phyloP scores from a whole-genome alignment of 805 yeast species.

The Candida taoyuanica region DNA sequence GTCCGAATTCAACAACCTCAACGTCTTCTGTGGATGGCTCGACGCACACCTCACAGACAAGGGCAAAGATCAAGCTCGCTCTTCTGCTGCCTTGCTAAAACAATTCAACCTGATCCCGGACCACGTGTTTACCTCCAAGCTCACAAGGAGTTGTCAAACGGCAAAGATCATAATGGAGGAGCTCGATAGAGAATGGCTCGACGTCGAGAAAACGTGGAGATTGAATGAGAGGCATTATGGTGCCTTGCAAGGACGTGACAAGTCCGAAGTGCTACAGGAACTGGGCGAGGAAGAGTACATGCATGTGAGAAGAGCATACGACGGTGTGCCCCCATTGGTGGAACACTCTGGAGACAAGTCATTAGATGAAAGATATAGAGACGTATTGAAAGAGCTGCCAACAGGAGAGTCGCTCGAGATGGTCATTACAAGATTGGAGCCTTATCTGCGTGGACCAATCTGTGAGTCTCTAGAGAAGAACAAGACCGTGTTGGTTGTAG shows the following conservation, averaged over 20 bases:
- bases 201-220: conserved; percentile 68
- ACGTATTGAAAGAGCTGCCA: conserved; percentile 45
- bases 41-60: conserved; percentile 64
- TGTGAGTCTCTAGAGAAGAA: conserved; percentile 45
- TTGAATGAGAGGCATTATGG: conserved; percentile 85
- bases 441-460: conserved; percentile 49
- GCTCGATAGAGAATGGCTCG: conserved; percentile 47
- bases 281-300: conserved; percentile 73
- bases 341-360: conserved; percentile 34
- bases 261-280: conserved; percentile 56
- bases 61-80: conserved; percentile 64
- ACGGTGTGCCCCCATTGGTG: conserved; percentile 61
- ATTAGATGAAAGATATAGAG: conserved; percentile 34
- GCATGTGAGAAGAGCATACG: conserved; percentile 74
- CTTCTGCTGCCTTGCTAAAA: conserved; percentile 57
- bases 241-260: conserved; percentile 71
- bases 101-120: conserved; percentile 48
- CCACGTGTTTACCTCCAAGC: conserved; percentile 63
- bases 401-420: conserved; percentile 68
- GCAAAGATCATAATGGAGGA: conserved; percentile 59
- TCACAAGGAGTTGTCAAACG: conserved; percentile 72
- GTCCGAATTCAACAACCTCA: conserved; percentile 71
- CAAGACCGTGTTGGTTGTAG: conserved; percentile 62
- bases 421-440: conserved; percentile 63
- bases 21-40: conserved; percentile 83